A percentile compares a stretch with the other conserved stretches of the same genome.
phyloP scores from a whole-genome alignment of 441 rosid genomes.

The Erodium moschatum region DNA sequence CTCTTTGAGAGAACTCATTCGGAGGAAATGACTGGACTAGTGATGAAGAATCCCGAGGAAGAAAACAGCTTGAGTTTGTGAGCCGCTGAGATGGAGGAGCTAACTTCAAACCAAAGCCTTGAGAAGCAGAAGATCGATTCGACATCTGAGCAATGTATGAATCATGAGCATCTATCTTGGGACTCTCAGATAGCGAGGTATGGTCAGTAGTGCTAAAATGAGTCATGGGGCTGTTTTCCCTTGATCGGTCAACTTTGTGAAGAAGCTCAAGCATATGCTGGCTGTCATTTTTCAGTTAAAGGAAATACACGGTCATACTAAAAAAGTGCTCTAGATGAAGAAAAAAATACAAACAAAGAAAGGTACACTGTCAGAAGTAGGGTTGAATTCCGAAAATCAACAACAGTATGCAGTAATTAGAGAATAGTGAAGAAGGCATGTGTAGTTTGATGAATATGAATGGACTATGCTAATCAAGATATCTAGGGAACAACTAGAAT shows the following conservation, averaged over 20 bases:
- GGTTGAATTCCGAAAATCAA: neutral
- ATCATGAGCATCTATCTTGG: constrained; percentile 44
- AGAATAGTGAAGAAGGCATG: neutral
- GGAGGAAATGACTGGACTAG: neutral
- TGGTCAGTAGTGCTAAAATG: constrained; percentile 37
- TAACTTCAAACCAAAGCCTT: constrained; percentile 67
- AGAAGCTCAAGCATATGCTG: constrained; percentile 78
- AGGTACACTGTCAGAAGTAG: constrained; percentile 3
- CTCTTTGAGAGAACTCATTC: neutral
- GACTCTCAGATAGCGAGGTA: constrained; percentile 34
- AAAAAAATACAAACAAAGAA: neutral
- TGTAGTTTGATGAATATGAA: neutral
- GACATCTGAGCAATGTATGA: constrained; percentile 41
- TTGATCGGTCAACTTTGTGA: constrained; percentile 59
- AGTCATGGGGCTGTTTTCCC: constrained; percentile 35
- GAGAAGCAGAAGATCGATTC: constrained; percentile 47
- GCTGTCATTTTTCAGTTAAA: constrained; percentile 10
- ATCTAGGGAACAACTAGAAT: neutral
- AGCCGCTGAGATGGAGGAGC: neutral
- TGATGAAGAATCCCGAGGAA: constrained; percentile 9
- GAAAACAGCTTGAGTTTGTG: neutral
- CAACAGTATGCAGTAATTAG: neutral
- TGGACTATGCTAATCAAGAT: neutral
- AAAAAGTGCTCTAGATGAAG: constrained; percentile 15
- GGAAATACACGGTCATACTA: no score